These are phyloP conservation scores for Amauroascus niger DNA, from an alignment of 2,329 filamentous ascomycete genomes.

Conservation along the genomic window DNA sequence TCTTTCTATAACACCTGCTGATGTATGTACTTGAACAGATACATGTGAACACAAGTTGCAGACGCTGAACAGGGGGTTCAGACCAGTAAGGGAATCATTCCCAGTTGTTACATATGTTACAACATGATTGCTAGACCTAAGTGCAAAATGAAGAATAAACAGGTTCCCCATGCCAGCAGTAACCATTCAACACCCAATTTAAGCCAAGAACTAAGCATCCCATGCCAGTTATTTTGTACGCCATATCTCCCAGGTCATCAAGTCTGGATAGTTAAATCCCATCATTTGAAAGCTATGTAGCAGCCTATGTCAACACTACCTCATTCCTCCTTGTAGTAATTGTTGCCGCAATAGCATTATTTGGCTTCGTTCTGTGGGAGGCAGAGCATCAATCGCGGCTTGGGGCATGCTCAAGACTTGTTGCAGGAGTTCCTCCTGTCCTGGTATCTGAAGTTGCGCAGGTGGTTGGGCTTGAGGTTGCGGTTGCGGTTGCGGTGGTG, in stretches of 20 bases:
- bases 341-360: slow-evolving; percentile 66
- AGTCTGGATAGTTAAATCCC: not conserved
- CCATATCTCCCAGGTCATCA: not conserved
- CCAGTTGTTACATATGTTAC: not conserved
- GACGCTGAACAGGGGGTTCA: too few relatives aligned
- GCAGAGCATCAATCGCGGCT: slow-evolving; percentile 67
- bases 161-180: not conserved
- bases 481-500: slow-evolving; percentile 27
- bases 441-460: slow-evolving; percentile 40
- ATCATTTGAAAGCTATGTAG: not conserved
- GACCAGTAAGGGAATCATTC: too few relatives aligned
- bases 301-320: slow-evolving; percentile 48
- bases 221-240: not conserved
- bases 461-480: slow-evolving; percentile 31
- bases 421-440: slow-evolving; percentile 64
- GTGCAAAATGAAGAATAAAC: not conserved
- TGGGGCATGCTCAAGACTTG: slow-evolving; percentile 74
- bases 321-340: slow-evolving; percentile 74
- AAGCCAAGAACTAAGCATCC: not conserved
- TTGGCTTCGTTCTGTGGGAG: slow-evolving; percentile 65
- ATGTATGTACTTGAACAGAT: not conserved
- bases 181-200: not conserved
- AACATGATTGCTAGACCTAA: not conserved
- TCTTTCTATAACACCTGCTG: too few relatives aligned
- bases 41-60: not conserved